Conservation (phyloP, 2,329 filamentous ascomycete species). For the Aspergillus amoenus region DNA sequence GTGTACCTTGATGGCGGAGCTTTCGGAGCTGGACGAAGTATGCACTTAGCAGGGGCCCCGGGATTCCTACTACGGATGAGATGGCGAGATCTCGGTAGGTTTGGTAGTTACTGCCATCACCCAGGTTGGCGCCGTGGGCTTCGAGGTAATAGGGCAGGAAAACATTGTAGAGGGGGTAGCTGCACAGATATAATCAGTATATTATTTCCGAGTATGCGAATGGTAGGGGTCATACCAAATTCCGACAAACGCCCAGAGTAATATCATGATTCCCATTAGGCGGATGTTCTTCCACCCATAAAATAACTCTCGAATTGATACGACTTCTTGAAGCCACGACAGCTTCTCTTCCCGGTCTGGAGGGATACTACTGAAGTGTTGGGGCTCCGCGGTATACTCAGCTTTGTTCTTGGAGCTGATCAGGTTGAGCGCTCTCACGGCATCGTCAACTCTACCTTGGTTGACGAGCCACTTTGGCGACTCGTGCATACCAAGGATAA, state of each 20-base stretch:
- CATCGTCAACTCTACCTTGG: slow-evolving; percentile 54
- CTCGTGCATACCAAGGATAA: slow-evolving; percentile 54
- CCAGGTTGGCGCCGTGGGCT: slow-evolving; percentile 58
- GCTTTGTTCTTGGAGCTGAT: background rate
- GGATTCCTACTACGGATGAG: slow-evolving; percentile 65
- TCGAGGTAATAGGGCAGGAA: slow-evolving; percentile 67
- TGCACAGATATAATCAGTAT: slow-evolving; percentile 40
- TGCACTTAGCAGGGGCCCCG: slow-evolving; percentile 60
- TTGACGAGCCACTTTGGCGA: slow-evolving; percentile 58
- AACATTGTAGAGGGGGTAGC: slow-evolving; percentile 72
- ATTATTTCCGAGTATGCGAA: slow-evolving; percentile 31
- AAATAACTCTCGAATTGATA: too few relatives aligned
- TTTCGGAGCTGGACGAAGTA: background rate
- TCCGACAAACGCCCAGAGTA: background rate
- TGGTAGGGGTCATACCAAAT: background rate
- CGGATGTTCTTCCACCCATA: too few relatives aligned
- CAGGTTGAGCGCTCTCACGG: slow-evolving; percentile 40
- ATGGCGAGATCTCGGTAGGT: slow-evolving; percentile 74
- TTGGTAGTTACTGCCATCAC: slow-evolving; percentile 53
- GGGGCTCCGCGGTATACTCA: background rate
- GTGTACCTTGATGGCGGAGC: background rate
- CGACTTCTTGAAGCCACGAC: too few relatives aligned
- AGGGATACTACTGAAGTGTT: background rate
- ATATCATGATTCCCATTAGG: too few relatives aligned
- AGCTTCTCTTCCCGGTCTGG: too few relatives aligned